Evolutionary conservation across 1,139 yeast species (phyloP).

Genomic region (Sugiyamaella sp.): DNA sequence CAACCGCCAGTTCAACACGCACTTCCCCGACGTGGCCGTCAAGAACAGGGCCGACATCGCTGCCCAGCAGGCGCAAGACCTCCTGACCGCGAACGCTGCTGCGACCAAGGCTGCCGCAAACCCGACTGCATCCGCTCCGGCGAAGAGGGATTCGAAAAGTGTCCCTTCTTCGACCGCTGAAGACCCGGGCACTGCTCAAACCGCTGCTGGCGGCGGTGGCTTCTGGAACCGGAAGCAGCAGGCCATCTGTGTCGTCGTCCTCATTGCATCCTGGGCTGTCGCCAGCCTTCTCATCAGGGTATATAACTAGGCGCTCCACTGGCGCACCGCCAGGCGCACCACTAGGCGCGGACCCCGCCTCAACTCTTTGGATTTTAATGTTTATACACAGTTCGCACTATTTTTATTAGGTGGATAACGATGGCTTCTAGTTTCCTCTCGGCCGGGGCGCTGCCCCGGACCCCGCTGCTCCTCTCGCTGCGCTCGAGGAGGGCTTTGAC

Average conservation of each 20-base stretch:
- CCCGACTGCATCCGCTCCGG: not conserved
- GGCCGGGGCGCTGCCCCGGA: too few relatives aligned
- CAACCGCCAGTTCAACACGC: conserved; percentile 57
- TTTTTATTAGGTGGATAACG: too few relatives aligned
- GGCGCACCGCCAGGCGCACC: too few relatives aligned
- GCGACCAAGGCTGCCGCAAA: not conserved
- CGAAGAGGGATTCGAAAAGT: not conserved
- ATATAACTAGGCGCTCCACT: not conserved
- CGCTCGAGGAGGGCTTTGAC: too few relatives aligned
- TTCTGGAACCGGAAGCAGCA: conserved; percentile 25
- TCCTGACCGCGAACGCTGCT: conserved; percentile 2
- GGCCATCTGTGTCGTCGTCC: conserved; percentile 28
- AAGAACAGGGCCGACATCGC: conserved; percentile 36
- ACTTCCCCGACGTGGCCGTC: conserved; percentile 71
- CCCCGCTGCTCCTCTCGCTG: too few relatives aligned
- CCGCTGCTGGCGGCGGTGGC: conserved; percentile 12
- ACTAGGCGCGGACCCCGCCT: too few relatives aligned
- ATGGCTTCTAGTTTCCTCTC: too few relatives aligned
- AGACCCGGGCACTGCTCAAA: not conserved
- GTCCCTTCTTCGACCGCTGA: not conserved
- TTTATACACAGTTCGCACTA: too few relatives aligned
- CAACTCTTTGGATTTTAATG: too few relatives aligned
- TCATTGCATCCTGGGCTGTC: conserved; percentile 31
- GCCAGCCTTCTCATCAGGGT: conserved; percentile 25
- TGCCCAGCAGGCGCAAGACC: conserved; percentile 9